Base-by-base conservation (phyloP, 345 rosid species). In the Litchi chinensis region DNA sequence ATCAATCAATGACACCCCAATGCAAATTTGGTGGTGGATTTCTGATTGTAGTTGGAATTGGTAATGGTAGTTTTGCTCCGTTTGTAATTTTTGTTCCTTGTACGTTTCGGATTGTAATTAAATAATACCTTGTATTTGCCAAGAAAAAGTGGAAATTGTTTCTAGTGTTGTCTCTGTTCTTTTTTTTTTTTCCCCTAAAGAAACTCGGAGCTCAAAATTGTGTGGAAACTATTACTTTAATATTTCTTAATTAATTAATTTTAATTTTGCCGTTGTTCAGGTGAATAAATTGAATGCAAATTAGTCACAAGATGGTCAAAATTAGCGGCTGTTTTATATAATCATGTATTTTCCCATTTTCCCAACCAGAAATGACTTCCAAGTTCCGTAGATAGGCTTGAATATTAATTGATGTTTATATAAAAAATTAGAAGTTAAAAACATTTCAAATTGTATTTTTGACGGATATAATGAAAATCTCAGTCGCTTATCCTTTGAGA, bases 41-140 rank as follows among this genome's bases (percentile, higher is more conserved):
- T 57, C 54, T 73, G 81, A 18, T 82, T 74, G 83, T 67, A 10
- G 72, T 41, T 56, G 78, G 76, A 52, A 40, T 10, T 18, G 63
- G 16, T 16, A 54, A 21, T 68, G 54, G n/a, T 75, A 76, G 75
- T 71, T 46, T 79, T 73, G 32, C 43, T 68, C 79, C 75, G 8
- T 26, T 0, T 81, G 79, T 85, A 71, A 73, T 75, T 76, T 73
- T 76, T 21, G 21, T 60, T 77, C 67, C 71, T 66, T 10, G 3
- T 52, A 12, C 80, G 84, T 52, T 50, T 22, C 11, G 18, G 24
- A 19, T 19, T 80, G 85, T 84, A 82, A 82, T 19, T 82, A 84
- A 80, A 84, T 84, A 79, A 83, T 26, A 22, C 46, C 50, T 28
- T 48, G 10, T 63, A 0, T 59, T 66, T 62, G 21, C 9, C 26